Evolutionary conservation across 2,329 filamentous ascomycete genomes (phyloP).

Genomic region (Thielaviopsis musarum): DNA sequence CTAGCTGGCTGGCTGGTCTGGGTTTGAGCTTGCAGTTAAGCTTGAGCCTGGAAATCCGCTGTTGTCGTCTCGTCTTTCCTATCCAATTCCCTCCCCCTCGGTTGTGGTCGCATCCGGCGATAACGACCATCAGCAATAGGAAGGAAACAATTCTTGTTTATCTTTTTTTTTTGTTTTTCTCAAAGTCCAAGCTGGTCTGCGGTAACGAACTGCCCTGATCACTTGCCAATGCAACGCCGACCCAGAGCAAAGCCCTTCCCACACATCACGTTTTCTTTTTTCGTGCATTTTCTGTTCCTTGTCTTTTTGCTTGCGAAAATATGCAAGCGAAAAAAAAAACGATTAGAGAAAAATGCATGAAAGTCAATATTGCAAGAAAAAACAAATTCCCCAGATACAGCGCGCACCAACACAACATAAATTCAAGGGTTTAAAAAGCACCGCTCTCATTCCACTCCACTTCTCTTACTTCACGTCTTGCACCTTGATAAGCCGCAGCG

Average conservation of each 20-base stretch:
- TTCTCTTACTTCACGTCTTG: not conserved
- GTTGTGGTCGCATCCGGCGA: not conserved
- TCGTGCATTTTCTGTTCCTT: not conserved
- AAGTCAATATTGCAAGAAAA: not conserved
- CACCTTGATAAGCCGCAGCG: not conserved
- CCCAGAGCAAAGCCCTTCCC: not conserved
- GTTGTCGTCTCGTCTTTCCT: not conserved
- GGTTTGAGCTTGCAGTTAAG: too few relatives aligned
- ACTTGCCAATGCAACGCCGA: not conserved
- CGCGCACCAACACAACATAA: not conserved
- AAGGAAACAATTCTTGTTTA: not conserved
- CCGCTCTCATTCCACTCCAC: too few relatives aligned
- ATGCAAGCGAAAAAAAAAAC: not conserved
- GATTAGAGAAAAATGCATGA: not conserved
- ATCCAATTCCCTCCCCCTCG: not conserved
- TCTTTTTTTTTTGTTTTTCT: too few relatives aligned
- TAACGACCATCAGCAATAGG: not conserved
- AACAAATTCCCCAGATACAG: not conserved
- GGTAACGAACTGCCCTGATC: not conserved
- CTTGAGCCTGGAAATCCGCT: not conserved
- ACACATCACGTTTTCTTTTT: not conserved
- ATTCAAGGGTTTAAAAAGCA: not conserved
- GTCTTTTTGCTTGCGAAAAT: not conserved
- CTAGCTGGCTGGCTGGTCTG: too few relatives aligned
- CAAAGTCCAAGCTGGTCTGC: not conserved